A percentile compares a stretch with the other conserved stretches of the same genome.
These are phyloP conservation scores for Ceratobasidium sp. DNA, from an alignment of 1,284 basidiomycete genomes.

Conservation along the genomic window DNA sequence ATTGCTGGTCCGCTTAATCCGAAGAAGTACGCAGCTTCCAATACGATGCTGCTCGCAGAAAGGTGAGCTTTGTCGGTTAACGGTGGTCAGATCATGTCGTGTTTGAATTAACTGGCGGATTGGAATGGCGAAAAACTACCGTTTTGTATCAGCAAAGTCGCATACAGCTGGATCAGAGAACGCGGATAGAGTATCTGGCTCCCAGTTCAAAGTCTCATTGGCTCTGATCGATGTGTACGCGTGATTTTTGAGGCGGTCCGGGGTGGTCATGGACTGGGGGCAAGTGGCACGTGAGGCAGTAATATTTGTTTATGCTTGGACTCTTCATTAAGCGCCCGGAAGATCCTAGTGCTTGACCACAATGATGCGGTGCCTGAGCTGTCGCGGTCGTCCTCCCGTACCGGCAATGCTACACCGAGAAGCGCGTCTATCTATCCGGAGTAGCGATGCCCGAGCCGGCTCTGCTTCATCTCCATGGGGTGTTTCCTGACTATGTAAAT, in stretches of 20 bases:
- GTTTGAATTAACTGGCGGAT: neutral
- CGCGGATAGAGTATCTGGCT: too few species aligned
- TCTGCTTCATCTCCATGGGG: neutral
- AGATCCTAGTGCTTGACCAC: neutral
- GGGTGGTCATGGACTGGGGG: too few species aligned
- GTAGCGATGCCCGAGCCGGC: neutral
- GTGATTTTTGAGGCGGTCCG: too few species aligned
- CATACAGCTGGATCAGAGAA: neutral
- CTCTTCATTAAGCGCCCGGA: neutral
- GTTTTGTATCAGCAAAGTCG: neutral
- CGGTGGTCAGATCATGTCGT: constrained; percentile 16
- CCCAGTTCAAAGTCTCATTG: too few species aligned
- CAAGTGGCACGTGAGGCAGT: neutral
- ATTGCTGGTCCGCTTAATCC: constrained; percentile 49
- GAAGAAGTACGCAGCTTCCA: neutral
- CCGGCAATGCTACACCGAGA: neutral
- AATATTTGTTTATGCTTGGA: neutral
- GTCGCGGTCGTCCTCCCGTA: neutral
- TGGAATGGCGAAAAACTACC: too few species aligned
- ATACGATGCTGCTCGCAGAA: neutral
- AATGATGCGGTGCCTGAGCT: neutral
- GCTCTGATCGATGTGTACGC: too few species aligned
- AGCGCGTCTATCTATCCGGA: constrained; percentile 1
- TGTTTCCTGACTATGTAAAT: neutral
- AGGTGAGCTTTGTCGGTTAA: constrained; percentile 10